Percentiles rank a stretch among this genome's conserved stretches.
These are phyloP conservation scores for Cantharellus cinnabarinus DNA, from an alignment of 768 basidiomycete species.

Conservation along the genomic window DNA sequence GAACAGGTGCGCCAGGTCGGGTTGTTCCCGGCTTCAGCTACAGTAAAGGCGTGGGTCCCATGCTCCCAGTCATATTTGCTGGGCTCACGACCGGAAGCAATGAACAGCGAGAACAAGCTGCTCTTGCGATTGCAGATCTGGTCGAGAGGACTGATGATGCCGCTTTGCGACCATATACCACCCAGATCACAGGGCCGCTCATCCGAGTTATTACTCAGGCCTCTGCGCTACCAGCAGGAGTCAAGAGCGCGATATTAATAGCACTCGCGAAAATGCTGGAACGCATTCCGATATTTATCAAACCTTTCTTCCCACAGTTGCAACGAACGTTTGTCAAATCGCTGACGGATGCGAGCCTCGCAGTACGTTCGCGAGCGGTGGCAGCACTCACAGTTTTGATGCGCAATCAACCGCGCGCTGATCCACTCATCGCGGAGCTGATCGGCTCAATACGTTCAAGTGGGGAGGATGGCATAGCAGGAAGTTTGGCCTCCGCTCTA, in stretches of 20 bases:
- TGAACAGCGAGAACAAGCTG: constrained; percentile 87
- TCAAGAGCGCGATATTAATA: constrained; percentile 78
- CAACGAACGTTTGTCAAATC: constrained; percentile 95
- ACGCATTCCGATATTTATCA: constrained; percentile 72
- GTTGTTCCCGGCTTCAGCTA: constrained; percentile 72
- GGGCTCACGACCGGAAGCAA: constrained; percentile 89
- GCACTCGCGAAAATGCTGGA: constrained; percentile 73
- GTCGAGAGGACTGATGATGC: constrained; percentile 69
- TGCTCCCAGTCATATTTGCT: constrained; percentile 73
- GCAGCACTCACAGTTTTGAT: constrained; percentile 77
- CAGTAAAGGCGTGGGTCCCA: constrained; percentile 62
- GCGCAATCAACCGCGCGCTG: constrained; percentile 75
- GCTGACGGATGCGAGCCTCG: constrained; percentile 49
- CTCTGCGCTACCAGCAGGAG: constrained; percentile 73
- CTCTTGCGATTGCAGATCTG: constrained; percentile 89
- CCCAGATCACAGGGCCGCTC: constrained; percentile 86
- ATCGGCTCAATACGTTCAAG: constrained; percentile 14
- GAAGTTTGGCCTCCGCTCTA: constrained; percentile 56
- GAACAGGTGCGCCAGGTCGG: constrained; percentile 54
- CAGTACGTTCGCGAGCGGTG: constrained; percentile 65
- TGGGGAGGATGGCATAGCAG: constrained; percentile 45
- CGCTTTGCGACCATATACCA: constrained; percentile 88
- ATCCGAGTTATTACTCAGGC: constrained; percentile 88
- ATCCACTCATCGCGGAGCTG: constrained; percentile 86
- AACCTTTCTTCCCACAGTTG: constrained; percentile 95